These are phyloP conservation scores for Microbotryum violaceum DNA, from an alignment of 1,284 basidiomycete genomes.

Conservation along the genomic window DNA sequence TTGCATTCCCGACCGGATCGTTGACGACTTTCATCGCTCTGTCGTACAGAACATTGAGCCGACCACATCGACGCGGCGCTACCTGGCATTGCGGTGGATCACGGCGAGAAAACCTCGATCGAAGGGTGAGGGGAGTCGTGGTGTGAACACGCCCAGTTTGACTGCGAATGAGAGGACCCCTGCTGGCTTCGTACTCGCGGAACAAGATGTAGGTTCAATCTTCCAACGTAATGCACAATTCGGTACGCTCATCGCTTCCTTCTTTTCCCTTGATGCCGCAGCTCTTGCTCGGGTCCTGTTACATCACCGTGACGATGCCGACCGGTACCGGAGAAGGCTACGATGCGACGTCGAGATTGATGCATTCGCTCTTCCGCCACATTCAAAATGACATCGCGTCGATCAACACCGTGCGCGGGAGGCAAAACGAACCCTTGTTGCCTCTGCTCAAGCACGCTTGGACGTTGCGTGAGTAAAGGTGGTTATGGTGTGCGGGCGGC, in stretches of 20 bases:
- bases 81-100: neutral
- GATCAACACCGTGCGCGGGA: conserved; percentile 4
- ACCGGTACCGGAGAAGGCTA: conserved; percentile 24
- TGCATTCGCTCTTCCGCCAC: conserved; percentile 16
- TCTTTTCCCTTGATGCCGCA: neutral
- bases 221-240: too few relatives aligned
- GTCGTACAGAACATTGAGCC: conserved; percentile 10
- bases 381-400: conserved; percentile 11
- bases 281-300: conserved; percentile 12
- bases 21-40: too few relatives aligned
- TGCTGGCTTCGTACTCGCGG: conserved; percentile 21
- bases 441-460: conserved; percentile 13
- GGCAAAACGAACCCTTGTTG: neutral
- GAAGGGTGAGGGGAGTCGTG: neutral
- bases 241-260: neutral
- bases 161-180: conserved; percentile 12
- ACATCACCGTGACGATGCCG: conserved; percentile 15
- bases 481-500: neutral
- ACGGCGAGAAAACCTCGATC: conserved; percentile 2
- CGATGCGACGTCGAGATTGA: conserved; percentile 20
- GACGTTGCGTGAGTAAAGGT: conserved; percentile 15
- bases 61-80: neutral
- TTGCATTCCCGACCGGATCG: too few relatives aligned
- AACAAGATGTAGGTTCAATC: conserved; percentile 15
- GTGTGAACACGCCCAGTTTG: neutral